Base-by-base conservation (phyloP, 176 grass and related monocot genomes). In the Aegilops bicornis region DNA sequence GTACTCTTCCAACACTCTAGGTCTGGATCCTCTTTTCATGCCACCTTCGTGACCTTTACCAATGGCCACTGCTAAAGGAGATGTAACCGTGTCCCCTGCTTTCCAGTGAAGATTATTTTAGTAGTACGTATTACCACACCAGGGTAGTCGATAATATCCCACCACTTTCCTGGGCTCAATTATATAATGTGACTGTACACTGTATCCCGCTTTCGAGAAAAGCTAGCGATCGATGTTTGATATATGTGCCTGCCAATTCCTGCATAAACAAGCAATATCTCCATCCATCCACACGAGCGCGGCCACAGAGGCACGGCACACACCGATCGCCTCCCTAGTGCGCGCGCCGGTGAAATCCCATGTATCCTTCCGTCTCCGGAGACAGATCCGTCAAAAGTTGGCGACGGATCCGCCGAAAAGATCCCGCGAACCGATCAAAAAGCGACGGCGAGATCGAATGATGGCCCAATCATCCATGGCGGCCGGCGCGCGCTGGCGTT, bases 341-440 rank as follows among this genome's bases (percentile, higher is more conserved):
- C 85, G 76, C 74, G 45, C 74, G 74, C 74, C 27, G 30, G 74
- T 77, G 74, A 77, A 66, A 50, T 50, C 60, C 83, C 74, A 68
- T 27, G 62, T 33, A 76, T 33, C 50, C 50, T 54, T 54, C 30
- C 79, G 40, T 82, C 84, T 66, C 79, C 79, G 59, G 64, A 84
- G 58, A 52, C 48, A 17, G 48, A 91, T 61, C 80, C 68, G 85
- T 87, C 80, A 84, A 91, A 84, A 73, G 84, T 4, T 69, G 79
- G 32, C 3, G 31, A 17, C 7, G 69, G 85, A 54, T 54, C 42
- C n/a, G 60, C 32, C 33, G 59, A 66, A 81, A 81, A 85, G 77
- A 81, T 76, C 77, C 30, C 43, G 13, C 45, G 73, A 16, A 77
- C 16, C 23, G 82, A 78, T 79, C 64, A 79, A 52, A 6, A 17